phyloP scores from a whole-genome alignment of 345 rosid genomes.

The Eucalyptus regnans region DNA sequence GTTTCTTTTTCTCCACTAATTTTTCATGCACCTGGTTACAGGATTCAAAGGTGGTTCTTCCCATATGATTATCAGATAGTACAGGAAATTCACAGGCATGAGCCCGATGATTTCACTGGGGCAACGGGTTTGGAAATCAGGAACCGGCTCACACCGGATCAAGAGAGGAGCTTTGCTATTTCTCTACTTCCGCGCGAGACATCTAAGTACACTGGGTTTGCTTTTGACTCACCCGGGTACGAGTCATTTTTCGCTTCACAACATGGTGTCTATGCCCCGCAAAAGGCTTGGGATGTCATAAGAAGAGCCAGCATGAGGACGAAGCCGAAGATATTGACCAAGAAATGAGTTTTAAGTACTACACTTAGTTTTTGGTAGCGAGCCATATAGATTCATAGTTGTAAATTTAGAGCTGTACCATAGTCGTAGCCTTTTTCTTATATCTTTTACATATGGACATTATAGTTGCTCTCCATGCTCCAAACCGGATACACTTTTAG shows the following conservation, averaged over 20 bases:
- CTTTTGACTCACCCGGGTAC: slow-evolving; percentile 95
- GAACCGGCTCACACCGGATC: slow-evolving; percentile 58
- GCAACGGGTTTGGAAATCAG: slow-evolving; percentile 35
- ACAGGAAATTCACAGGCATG: slow-evolving; percentile 82
- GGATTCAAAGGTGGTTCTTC: slow-evolving; percentile 89
- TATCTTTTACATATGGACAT: neutral
- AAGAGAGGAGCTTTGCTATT: slow-evolving; percentile 75
- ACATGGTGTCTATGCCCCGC: slow-evolving; percentile 77
- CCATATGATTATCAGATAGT: slow-evolving; percentile 93
- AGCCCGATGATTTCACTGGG: slow-evolving; percentile 33
- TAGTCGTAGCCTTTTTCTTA: neutral
- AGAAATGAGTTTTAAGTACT: neutral
- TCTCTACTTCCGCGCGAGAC: slow-evolving; percentile 80
- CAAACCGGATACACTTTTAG: neutral
- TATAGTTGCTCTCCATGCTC: neutral
- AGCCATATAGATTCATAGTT: neutral
- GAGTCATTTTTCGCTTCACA: slow-evolving; percentile 97
- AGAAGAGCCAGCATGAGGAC: slow-evolving; percentile 80
- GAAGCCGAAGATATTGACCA: slow-evolving; percentile 33
- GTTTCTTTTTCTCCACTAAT: neutral
- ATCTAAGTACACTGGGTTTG: slow-evolving; percentile 91
- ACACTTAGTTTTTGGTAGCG: neutral
- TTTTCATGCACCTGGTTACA: slow-evolving; percentile 9
- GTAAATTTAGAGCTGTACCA: neutral
- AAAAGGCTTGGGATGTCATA: slow-evolving; percentile 98